These are phyloP conservation scores for Beauveria rudraprayagi DNA, from an alignment of 2,329 filamentous ascomycete genomes.

Conservation along the genomic window DNA sequence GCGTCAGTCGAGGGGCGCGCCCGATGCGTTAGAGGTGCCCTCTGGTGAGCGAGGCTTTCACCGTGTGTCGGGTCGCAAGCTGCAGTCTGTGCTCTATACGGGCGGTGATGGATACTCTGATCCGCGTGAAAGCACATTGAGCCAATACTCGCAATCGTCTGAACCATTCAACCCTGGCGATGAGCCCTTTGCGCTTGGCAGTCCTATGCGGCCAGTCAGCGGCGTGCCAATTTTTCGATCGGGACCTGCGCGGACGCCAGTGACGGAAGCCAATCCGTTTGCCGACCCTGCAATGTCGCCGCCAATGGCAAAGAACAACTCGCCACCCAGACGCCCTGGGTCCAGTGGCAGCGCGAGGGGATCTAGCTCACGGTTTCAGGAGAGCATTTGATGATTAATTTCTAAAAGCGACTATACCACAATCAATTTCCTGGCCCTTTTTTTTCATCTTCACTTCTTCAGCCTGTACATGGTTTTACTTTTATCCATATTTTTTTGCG, in stretches of 20 bases:
- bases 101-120: constrained; percentile 58
- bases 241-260: constrained; percentile 57
- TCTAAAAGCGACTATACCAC: constrained; percentile 6
- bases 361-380: constrained; percentile 20
- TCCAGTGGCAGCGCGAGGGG: constrained; percentile 18
- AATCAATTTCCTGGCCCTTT: not conserved
- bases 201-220: constrained; percentile 52
- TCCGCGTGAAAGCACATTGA: constrained; percentile 35
- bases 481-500: constrained; percentile 1
- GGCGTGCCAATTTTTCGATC: constrained; percentile 53
- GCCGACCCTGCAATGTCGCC: constrained; percentile 25
- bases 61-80: constrained; percentile 55
- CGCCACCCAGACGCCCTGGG: constrained; percentile 17
- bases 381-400: constrained; percentile 19
- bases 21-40: constrained; percentile 20
- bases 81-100: constrained; percentile 53
- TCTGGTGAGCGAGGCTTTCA: constrained; percentile 52
- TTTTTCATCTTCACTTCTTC: not conserved
- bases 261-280: constrained; percentile 48
- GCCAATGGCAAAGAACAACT: constrained; percentile 19
- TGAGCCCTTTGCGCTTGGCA: constrained; percentile 43
- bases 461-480: constrained; percentile 3
- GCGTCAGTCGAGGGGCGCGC: constrained; percentile 16
- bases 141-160: constrained; percentile 44
- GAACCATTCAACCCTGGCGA: constrained; percentile 24